phyloP scores from a whole-genome alignment of 2,329 filamentous ascomycete genomes.

The Fusarium setosum region DNA sequence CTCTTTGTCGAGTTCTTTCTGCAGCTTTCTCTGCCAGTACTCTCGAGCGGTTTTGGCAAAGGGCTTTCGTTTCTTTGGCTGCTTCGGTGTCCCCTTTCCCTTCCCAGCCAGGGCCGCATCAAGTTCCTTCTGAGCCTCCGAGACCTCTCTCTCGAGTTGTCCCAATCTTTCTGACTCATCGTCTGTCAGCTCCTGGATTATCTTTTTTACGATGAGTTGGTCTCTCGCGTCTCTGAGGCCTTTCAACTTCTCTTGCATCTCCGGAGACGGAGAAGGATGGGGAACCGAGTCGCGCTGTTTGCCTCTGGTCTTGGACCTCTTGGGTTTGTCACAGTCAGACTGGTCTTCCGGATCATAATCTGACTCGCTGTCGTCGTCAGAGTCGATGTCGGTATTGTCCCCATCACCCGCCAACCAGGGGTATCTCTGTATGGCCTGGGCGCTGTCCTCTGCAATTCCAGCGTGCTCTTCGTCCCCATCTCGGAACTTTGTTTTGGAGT shows the following conservation, averaged over 20 bases:
- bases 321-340: too few relatives aligned
- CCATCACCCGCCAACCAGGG: neutral
- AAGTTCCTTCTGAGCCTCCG: neutral
- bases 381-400: neutral
- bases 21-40: neutral
- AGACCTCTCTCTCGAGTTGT: neutral
- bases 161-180: neutral
- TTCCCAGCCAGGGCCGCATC: neutral
- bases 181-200: rapidly evolving
- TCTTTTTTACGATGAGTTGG: rapidly evolving
- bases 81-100: neutral
- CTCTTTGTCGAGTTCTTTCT: neutral
- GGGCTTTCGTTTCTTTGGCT: neutral
- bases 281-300: neutral
- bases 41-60: neutral
- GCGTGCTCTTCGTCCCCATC: too few relatives aligned
- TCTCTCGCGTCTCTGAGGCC: neutral
- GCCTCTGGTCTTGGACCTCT: too few relatives aligned
- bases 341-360: too few relatives aligned
- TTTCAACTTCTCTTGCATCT: too few relatives aligned
- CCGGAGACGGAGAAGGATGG: rapidly evolving
- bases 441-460: too few relatives aligned
- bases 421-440: too few relatives aligned
- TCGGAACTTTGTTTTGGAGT: too few relatives aligned
- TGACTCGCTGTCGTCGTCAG: neutral